Base-by-base conservation (phyloP, 305 asterid species). In the Ilex paraguariensis region DNA sequence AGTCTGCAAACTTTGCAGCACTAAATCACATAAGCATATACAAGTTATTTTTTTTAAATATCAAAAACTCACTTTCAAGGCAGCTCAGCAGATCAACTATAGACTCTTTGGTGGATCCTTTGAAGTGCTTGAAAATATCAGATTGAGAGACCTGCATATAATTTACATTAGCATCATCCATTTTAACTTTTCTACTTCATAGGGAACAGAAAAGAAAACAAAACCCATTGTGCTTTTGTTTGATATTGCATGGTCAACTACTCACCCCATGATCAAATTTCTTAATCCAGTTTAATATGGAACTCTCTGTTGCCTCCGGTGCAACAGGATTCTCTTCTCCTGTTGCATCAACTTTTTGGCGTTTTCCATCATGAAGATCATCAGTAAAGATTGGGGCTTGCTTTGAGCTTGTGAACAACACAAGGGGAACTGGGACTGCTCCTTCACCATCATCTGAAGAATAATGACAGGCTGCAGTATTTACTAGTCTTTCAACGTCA, bases 51-150 rank as follows among this genome's bases (percentile, higher is more conserved):
- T 84, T 87, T 67, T 66, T 85, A 75, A 64, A 92, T 65, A 92
- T 81, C 63, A 72, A 40, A 69, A 92, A 87, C 76, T 89, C 98
- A 54, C 84, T 80, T 81, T 87, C 97, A 42, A 92, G 81, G 66
- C 66, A 28, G 32, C 71, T 68, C 57, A 92, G 76, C 68, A 92
- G 61, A 63, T 82, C 72, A 52, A 73, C 62, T 31, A 92, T 32
- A 3, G 81, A 56, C 73, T 81, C 83, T 63, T 84, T 77, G 6
- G 70, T 77, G 15, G 97, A 81, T 55, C 93, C 95, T 10, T 58
- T 66, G 76, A 92, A 92, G 75, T 89, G 94, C 74, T 70, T 76
- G 87, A 84, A 9, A 14, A 92, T 44, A 63, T 82, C 81, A 59
- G 83, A 65, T 54, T 78, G 71, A 54, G 78, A 44, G 57, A 80